Base-by-base conservation (phyloP, 2,329 filamentous ascomycete species). In the Neobulgaria alba region DNA sequence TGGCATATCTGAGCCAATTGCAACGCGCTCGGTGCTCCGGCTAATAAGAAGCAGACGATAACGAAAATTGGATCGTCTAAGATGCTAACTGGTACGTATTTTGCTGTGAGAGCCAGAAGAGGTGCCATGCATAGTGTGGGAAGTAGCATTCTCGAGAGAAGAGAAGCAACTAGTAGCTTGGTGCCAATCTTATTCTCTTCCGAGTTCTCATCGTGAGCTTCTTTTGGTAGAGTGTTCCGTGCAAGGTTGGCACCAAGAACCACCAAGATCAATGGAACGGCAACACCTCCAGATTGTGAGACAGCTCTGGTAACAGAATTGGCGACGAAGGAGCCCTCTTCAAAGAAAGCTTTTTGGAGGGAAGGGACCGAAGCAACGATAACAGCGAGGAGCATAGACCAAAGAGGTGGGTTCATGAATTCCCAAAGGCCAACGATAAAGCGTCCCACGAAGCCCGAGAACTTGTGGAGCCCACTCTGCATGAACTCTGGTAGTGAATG, bases 1-100 rank as follows among this genome's bases (percentile, higher is more conserved):
- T 96, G 92, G 66, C 92, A 98, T 46, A 98, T 98, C 66, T 98
- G 92, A 5, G 92, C 90, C 57, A 98, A 68, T 65, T 98, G 92
- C 49, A 98, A 71, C 18, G 92, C 92, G 48, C 84, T 93, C 4
- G 92, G 92, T 3, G 92, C 92, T 26, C 92, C 92, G 0, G 87
- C 90, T 51, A 98, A 82, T 50, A 98, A 71, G 73, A 96, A 98
- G 66, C 89, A 95, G 26, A 98, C 92, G 52, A 98, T 86, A 52
- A 98, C 81, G 63, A 98, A 98, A 56, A 98, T 98, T 8, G 92
- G 92, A 59, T 98, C 92, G 60, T 93, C 92, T 23, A 98, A 70
- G 54, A 98, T 96, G 68, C 85, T 93, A 57, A 98, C 75, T 2
- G 87, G 87, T 18, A 95, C 76, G 57, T 82, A 95, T 61, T 95